phyloP scores from a whole-genome alignment of 2,329 filamentous ascomycete genomes.

The Alternaria metachromatica region DNA sequence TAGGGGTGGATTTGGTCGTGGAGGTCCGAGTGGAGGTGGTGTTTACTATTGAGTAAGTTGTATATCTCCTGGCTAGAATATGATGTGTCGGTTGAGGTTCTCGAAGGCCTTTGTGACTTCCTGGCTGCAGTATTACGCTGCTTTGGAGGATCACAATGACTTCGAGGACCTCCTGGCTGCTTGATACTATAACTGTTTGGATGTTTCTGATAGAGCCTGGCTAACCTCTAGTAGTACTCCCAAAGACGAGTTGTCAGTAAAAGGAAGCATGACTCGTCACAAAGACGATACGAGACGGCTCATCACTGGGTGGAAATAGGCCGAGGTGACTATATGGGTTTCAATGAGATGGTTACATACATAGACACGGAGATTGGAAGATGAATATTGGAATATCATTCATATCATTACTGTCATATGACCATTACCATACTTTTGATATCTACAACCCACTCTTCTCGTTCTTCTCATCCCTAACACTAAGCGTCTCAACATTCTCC shows the following conservation, averaged over 20 bases:
- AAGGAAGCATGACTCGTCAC: no score
- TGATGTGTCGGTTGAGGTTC: no score
- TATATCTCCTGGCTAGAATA: neutral
- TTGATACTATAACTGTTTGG: neutral
- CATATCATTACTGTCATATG: neutral
- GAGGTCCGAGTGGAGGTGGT: neutral
- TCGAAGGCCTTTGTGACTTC: neutral
- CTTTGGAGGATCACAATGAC: neutral
- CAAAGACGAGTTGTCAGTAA: neutral
- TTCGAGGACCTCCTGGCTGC: neutral
- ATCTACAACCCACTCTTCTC: conserved; percentile 22
- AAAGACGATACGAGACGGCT: no score
- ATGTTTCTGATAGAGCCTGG: neutral
- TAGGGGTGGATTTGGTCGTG: neutral
- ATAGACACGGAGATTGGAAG: neutral
- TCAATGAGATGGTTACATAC: neutral
- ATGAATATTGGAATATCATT: neutral
- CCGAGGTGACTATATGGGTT: no score
- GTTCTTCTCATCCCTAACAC: conserved; percentile 28
- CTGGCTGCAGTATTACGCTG: neutral
- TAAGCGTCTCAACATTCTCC: conserved; percentile 24
- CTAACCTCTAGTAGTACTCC: neutral
- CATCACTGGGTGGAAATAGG: no score
- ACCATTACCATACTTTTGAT: neutral
- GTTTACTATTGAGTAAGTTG: neutral